These are phyloP conservation scores for Boletus coccyginus DNA, from an alignment of 768 basidiomycete genomes.

Conservation along the genomic window DNA sequence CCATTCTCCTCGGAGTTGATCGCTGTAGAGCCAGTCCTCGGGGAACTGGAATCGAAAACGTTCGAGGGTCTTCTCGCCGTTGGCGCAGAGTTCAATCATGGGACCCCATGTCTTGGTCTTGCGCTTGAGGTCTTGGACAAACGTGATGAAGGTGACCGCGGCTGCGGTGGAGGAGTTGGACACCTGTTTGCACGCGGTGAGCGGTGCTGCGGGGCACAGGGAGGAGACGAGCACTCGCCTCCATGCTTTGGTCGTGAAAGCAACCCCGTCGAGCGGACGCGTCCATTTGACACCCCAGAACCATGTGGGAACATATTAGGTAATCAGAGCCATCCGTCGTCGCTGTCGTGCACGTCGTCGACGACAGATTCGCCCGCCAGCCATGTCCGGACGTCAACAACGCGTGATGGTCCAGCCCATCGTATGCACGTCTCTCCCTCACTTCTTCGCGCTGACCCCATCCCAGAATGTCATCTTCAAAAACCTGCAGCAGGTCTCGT, in stretches of 20 bases:
- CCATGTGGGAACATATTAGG: slow-evolving; percentile 21
- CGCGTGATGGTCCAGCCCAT: slow-evolving; percentile 99
- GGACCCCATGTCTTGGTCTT: slow-evolving; percentile 96
- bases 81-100: slow-evolving; percentile 91
- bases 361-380: slow-evolving; percentile 27
- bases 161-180: slow-evolving; percentile 94
- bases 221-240: slow-evolving; percentile 16
- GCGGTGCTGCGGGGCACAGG: neutral
- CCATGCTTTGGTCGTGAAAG: slow-evolving; percentile 27
- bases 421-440: slow-evolving; percentile 49
- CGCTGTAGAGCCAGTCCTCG: slow-evolving; percentile 97
- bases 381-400: slow-evolving; percentile 90
- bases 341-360: slow-evolving; percentile 8
- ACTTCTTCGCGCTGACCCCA: neutral
- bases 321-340: slow-evolving; percentile 12
- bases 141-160: slow-evolving; percentile 98
- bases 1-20: slow-evolving; percentile 98
- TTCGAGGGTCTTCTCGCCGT: slow-evolving; percentile 96
- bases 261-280: slow-evolving; percentile 11
- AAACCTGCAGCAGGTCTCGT: slow-evolving; percentile 80
- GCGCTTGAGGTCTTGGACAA: slow-evolving; percentile 97
- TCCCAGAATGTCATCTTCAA: slow-evolving; percentile 94
- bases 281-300: slow-evolving; percentile 7
- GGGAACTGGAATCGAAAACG: slow-evolving; percentile 96
- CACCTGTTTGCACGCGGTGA: slow-evolving; percentile 37